Evolutionary conservation across 106 monocot genomes (phyloP), one percentile per base, ranked within the genome.

Genomic region (Gastrodia elata): DNA sequence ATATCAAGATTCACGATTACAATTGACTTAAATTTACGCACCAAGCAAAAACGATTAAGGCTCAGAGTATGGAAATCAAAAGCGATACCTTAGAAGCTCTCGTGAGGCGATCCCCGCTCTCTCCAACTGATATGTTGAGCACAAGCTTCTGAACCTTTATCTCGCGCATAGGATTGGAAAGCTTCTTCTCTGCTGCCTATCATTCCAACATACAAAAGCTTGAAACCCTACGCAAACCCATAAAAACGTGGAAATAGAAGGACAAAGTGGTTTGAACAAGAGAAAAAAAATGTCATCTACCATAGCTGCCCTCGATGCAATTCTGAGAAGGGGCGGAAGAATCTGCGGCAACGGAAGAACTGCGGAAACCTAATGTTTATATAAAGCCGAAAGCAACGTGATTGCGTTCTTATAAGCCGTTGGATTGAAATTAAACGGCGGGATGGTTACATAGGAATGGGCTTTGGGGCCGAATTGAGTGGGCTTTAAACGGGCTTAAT

Each of bases 111-210:
- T 78, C 78, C 0, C 78, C 78, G 32, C 78, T 78, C 72, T 78
- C 78, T 2, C 78, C 78, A 13, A 71, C 72, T 16, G 72, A 78
- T 33, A 78, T 78, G 56, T 78, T 78, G 13, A 78, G 78, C 33
- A 78, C 78, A 2, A 78, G 78, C 72, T 78, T 78, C 78, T 78
- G 78, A 10, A 78, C 78, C 61, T 78, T 78, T 43, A 78, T 78
- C 44, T 78, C 78, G 44, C 78, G 39, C 78, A 78, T 78, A 1
- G 78, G 78, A 37, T 78, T 72, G 41, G 78, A 33, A 5, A 72
- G 78, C 78, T 78, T 78, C 71, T 72, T 78, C 43, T 78, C 78
- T 33, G 72, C 61, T 13, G 71, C 71, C 71, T 78, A 22, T 13
- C 37, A 38, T 38, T 5, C 25, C 2, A 40, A 14, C n/a, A 2